These are phyloP conservation scores for Phlegmacium glaucopus DNA, from an alignment of 768 basidiomycete genomes.

Conservation along the genomic window DNA sequence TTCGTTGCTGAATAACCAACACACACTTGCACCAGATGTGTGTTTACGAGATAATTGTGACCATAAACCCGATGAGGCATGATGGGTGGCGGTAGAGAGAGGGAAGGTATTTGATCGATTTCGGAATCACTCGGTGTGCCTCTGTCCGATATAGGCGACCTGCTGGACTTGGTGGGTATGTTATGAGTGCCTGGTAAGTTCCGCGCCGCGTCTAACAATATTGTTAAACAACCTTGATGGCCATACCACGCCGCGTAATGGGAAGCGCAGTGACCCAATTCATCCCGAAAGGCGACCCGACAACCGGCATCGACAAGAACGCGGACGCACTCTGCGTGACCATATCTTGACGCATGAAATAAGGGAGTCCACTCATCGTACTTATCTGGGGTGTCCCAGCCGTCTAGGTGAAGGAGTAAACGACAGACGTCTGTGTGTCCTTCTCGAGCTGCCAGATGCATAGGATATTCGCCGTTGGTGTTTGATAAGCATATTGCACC, in stretches of 20 bases:
- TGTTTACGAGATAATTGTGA: slow-evolving; percentile 90
- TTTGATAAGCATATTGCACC: slow-evolving; percentile 82
- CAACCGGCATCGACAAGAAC: slow-evolving; percentile 81
- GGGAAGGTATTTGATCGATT: slow-evolving; percentile 87
- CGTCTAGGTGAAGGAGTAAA: slow-evolving; percentile 68
- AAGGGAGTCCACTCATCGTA: slow-evolving; percentile 99
- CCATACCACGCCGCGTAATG: slow-evolving; percentile 99
- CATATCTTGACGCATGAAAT: slow-evolving; percentile 91
- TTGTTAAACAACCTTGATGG: slow-evolving; percentile 63
- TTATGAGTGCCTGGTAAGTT: slow-evolving; percentile 24
- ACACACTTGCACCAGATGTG: slow-evolving; percentile 80
- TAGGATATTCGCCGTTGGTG: slow-evolving; percentile 94
- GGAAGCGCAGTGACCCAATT: slow-evolving; percentile 77
- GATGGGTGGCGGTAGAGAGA: slow-evolving; percentile 96
- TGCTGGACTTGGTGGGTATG: slow-evolving; percentile 19
- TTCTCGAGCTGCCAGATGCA: slow-evolving; percentile 92
- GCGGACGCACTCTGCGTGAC: slow-evolving; percentile 67
- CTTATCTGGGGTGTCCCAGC: slow-evolving; percentile 88
- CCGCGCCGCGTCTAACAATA: slow-evolving; percentile 49
- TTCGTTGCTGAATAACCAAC: slow-evolving; percentile 63
- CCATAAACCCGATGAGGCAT: slow-evolving; percentile 98
- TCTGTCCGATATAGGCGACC: slow-evolving; percentile 38
- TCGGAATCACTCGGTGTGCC: slow-evolving; percentile 53
- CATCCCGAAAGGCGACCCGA: slow-evolving; percentile 75
- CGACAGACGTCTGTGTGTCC: slow-evolving; percentile 86